These are phyloP conservation scores for Candida hispaniensis DNA, from an alignment of 805 yeast genomes.

Conservation along the genomic window DNA sequence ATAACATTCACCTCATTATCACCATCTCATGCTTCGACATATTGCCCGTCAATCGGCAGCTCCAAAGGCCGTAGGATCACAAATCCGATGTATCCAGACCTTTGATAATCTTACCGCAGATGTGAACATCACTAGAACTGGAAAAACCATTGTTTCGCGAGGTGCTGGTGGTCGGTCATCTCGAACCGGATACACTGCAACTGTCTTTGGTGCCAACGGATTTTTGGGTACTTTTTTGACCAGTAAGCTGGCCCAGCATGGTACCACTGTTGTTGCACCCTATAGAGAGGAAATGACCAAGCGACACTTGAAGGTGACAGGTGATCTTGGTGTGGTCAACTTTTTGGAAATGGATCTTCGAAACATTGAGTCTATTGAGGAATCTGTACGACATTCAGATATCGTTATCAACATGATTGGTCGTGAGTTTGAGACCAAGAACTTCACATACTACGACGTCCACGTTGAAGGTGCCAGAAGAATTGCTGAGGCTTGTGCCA, in stretches of 20 bases:
- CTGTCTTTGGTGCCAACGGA: conserved; percentile 78
- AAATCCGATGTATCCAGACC: conserved; percentile 27
- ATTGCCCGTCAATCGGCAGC: conserved; percentile 14
- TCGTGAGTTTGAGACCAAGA: conserved; percentile 63
- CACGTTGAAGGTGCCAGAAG: conserved; percentile 71
- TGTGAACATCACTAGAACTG: conserved; percentile 52
- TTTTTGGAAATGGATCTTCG: conserved; percentile 74
- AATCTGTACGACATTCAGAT: conserved; percentile 68
- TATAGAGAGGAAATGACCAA: conserved; percentile 68
- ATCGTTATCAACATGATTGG: conserved; percentile 76
- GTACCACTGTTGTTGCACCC: conserved; percentile 69
- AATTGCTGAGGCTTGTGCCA: conserved; percentile 60
- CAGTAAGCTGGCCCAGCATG: conserved; percentile 69
- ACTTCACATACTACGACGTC: conserved; percentile 72
- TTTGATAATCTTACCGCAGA: conserved; percentile 40
- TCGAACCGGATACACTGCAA: conserved; percentile 78
- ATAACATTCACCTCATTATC: conserved; percentile 1
- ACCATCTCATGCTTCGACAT: conserved; percentile 13
- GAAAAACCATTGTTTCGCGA: conserved; percentile 58
- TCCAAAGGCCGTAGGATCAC: conserved; percentile 9
- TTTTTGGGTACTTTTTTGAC: conserved; percentile 64
- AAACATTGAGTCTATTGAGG: conserved; percentile 64
- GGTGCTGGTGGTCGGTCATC: conserved; percentile 76
- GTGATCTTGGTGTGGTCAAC: conserved; percentile 81
- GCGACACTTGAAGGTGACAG: conserved; percentile 69